phyloP scores from a whole-genome alignment of 192 early-diverging fungal genomes.

The Backusella tuberculispora region DNA sequence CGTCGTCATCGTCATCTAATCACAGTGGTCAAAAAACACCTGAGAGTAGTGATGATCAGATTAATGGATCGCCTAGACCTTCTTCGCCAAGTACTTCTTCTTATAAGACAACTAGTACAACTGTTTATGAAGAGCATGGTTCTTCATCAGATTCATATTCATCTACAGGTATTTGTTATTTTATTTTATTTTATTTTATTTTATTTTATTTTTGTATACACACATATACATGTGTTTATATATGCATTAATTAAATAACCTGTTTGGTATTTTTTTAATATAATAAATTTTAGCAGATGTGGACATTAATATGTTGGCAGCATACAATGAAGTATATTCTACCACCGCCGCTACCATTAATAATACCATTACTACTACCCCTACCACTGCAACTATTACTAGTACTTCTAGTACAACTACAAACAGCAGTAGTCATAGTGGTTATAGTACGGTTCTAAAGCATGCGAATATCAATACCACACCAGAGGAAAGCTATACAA shows the following conservation, averaged over 20 bases:
- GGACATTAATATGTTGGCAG: slow-evolving; percentile 17
- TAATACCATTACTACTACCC: not conserved
- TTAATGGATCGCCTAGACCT: not conserved
- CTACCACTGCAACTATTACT: not conserved
- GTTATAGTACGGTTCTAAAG: not conserved
- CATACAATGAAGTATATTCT: slow-evolving; percentile 14
- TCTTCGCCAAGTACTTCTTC: not conserved
- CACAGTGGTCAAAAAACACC: slow-evolving; percentile 9
- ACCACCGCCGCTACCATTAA: not conserved
- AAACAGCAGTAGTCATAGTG: not conserved
- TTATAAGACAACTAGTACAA: not conserved
- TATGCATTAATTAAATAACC: not conserved
- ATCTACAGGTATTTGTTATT: not conserved
- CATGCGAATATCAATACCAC: not conserved
- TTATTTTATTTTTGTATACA: not conserved
- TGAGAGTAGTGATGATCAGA: not conserved
- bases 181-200: not conserved
- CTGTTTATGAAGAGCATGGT: not conserved
- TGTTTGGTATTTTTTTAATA: not conserved
- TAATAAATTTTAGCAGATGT: not conserved
- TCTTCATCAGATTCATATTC: slow-evolving; percentile 6
- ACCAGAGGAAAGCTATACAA: slow-evolving; percentile 40
- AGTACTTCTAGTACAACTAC: not conserved
- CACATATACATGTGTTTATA: not conserved
- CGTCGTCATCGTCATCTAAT: not conserved